These are phyloP conservation scores for Ophiostoma sp. DNA, from an alignment of 2,329 filamentous ascomycete genomes.

Conservation along the genomic window DNA sequence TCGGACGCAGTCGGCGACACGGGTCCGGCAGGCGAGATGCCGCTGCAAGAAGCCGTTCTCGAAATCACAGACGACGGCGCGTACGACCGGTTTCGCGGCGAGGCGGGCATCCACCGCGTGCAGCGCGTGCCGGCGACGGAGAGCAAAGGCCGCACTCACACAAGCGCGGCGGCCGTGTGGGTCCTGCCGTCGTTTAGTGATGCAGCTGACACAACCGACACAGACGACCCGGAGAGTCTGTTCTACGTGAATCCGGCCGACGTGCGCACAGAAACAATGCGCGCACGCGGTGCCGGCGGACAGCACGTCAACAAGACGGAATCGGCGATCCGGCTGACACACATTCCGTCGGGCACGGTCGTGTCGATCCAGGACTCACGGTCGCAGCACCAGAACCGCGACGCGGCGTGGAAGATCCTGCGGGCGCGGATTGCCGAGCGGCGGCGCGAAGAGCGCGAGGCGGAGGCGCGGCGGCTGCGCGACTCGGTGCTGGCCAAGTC, in stretches of 20 bases:
- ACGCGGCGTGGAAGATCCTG: slow-evolving; percentile 79
- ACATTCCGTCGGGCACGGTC: slow-evolving; percentile 77
- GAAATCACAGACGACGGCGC: slow-evolving; percentile 72
- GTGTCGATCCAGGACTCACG: slow-evolving; percentile 91
- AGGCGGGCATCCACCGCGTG: slow-evolving; percentile 91
- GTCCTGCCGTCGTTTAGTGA: slow-evolving; percentile 72
- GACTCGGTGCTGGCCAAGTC: slow-evolving; percentile 73
- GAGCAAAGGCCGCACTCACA: slow-evolving; percentile 85
- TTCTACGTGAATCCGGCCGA: slow-evolving; percentile 85
- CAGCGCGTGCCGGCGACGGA: slow-evolving; percentile 91
- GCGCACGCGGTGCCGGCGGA: slow-evolving; percentile 83
- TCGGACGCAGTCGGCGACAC: slow-evolving; percentile 57
- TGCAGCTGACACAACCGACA: slow-evolving; percentile 26
- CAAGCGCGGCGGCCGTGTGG: slow-evolving; percentile 85
- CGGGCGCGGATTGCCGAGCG: slow-evolving; percentile 75
- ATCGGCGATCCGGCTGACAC: slow-evolving; percentile 87
- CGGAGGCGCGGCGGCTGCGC: slow-evolving; percentile 66
- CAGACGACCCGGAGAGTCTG: slow-evolving; percentile 79
- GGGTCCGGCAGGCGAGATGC: slow-evolving; percentile 55
- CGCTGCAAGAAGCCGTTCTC: slow-evolving; percentile 80
- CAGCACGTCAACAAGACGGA: slow-evolving; percentile 99
- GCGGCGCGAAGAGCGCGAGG: slow-evolving; percentile 75
- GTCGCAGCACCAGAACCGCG: slow-evolving; percentile 83
- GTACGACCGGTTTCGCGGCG: slow-evolving; percentile 75
- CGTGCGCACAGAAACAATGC: slow-evolving; percentile 81